phyloP scores from a whole-genome alignment of 371 early-diverging fungal genomes.

The Mortierella sp. region DNA sequence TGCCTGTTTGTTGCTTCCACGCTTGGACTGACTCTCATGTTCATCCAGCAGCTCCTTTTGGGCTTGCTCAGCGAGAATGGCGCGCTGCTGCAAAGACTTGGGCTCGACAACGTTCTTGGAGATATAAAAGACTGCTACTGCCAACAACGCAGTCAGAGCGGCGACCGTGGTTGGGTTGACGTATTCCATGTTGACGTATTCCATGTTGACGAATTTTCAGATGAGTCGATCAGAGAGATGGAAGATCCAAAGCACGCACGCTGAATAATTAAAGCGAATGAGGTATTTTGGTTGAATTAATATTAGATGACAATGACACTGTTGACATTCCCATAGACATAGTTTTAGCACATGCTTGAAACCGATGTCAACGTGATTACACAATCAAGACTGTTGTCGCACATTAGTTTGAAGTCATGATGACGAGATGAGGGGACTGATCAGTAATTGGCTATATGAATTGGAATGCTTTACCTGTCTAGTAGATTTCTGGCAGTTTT shows the following conservation, averaged over 20 bases:
- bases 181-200: slow-evolving; percentile 25
- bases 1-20: slow-evolving; percentile 45
- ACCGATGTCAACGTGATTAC: too few relatives aligned
- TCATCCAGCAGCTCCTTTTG: slow-evolving; percentile 53
- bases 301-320: background rate
- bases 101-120: slow-evolving; percentile 46
- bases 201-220: background rate
- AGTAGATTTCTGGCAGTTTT: background rate
- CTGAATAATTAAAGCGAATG: background rate
- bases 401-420: too few relatives aligned
- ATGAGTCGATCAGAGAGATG: background rate
- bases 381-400: too few relatives aligned
- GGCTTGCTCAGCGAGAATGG: slow-evolving; percentile 46
- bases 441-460: background rate
- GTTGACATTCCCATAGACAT: background rate
- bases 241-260: background rate
- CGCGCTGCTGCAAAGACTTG: slow-evolving; percentile 31
- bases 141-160: slow-evolving; percentile 8
- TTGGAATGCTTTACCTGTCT: background rate
- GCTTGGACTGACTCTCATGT: slow-evolving; percentile 46
- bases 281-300: background rate
- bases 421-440: background rate
- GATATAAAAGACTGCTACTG: slow-evolving; percentile 17
- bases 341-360: too few relatives aligned
- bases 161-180: slow-evolving; percentile 31